Conservation (phyloP, 2,329 filamentous ascomycete genomes). For the Colletotrichum sp. region DNA sequence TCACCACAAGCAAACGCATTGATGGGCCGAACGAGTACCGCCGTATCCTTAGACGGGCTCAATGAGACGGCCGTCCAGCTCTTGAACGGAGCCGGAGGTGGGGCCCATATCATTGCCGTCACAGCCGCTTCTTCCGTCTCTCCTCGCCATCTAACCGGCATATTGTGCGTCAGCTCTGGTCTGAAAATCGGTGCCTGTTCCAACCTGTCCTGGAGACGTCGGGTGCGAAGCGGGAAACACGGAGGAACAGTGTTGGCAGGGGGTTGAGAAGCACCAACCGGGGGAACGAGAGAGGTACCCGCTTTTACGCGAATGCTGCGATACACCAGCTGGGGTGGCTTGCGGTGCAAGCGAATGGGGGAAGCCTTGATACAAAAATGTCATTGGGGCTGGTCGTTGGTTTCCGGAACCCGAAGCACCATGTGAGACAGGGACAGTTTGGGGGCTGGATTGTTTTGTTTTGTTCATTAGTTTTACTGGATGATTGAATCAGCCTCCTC, state of each 20-base stretch:
- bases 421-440: slow-evolving; percentile 17
- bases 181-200: background rate
- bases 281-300: background rate
- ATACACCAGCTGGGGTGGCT: background rate
- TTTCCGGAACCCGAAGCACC: background rate
- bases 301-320: background rate
- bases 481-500: background rate
- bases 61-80: background rate
- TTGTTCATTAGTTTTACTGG: background rate
- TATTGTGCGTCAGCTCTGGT: background rate
- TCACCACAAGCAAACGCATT: background rate
- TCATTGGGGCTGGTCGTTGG: background rate
- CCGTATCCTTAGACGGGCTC: background rate
- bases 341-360: background rate
- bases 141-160: background rate
- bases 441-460: slow-evolving; percentile 5
- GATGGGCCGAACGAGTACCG: background rate
- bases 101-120: background rate
- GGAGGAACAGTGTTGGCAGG: background rate
- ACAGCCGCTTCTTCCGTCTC: background rate
- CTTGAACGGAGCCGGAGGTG: background rate
- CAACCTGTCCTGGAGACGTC: background rate
- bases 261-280: background rate
- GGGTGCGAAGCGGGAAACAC: background rate
- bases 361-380: background rate